Base-by-base conservation (phyloP, 1,284 basidiomycete genomes). In the Leucoagaricus sp. region DNA sequence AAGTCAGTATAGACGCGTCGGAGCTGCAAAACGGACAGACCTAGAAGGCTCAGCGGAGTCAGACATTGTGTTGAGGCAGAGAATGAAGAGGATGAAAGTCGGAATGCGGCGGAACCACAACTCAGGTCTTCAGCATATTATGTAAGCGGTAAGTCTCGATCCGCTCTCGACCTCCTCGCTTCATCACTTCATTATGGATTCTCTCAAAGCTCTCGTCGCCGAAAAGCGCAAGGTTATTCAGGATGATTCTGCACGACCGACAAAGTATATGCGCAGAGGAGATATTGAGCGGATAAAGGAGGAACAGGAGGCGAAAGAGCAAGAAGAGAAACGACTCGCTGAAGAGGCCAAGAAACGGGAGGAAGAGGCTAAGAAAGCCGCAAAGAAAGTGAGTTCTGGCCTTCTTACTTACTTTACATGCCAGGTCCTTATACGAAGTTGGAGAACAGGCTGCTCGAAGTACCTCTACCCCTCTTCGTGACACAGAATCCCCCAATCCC, bases 221-320 rank as follows among this genome's bases (percentile, higher is more conserved):
- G 74, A 83, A 57, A 97, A 98, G 73, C 89, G 94, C 65, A 96
- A 96, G 69, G 78, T 82, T 17, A 71, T 84, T 6, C 70, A 77
- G n/a, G 74, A 77, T 21, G 73, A 72, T 33, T 57, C 65, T 12
- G 64, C 63, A 28, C 78, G 82, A 4, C 85, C 86, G 0, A 82
- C 78, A 21, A 96, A 96, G 73, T 97, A 97, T 70, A 84, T 96
- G 83, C 85, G 91, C 42, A 82, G 88, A 61, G 93, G 91, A 15
- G 95, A 97, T 25, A 72, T 90, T 21, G 85, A 90, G 61, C 85
- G 86, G 36, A 72, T 92, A 41, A 87, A 84, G 62, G 85, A 87
- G 64, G 83, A 90, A 61, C 74, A 80, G 57, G 83, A 86, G 63
- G 75, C 74, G 41, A 82, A 80, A 59, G 81, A 76, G 49, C 75